Evolutionary conservation across 2,329 filamentous ascomycete species (phyloP).

Genomic region (Fusarium tupiense): DNA sequence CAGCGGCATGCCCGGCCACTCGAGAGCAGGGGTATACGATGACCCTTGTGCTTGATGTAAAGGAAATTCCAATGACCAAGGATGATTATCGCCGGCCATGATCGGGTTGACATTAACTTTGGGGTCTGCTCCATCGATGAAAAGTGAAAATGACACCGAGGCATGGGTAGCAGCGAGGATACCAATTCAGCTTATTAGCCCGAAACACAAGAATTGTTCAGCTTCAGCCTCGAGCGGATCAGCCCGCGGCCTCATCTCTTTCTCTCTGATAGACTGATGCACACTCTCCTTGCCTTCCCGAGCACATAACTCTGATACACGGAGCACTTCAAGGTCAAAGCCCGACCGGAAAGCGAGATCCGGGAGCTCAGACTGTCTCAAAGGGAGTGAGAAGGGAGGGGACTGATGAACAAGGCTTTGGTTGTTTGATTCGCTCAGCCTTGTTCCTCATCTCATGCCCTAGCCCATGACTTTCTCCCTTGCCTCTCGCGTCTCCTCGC

Average conservation of each 20-base stretch:
- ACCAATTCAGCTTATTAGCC: constrained; percentile 30
- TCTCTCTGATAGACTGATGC: not conserved
- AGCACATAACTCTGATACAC: constrained; percentile 22
- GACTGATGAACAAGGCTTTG: constrained; percentile 34
- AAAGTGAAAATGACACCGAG: constrained; percentile 25
- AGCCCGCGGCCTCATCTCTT: constrained; percentile 20
- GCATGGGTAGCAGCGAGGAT: constrained; percentile 25
- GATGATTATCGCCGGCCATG: constrained; percentile 27
- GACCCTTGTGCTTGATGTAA: constrained; percentile 26
- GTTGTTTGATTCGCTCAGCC: constrained; percentile 40
- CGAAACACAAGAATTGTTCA: constrained; percentile 29
- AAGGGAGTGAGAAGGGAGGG: constrained; percentile 26
- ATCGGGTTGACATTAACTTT: constrained; percentile 25
- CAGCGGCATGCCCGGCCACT: constrained; percentile 39
- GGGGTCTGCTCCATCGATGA: constrained; percentile 10
- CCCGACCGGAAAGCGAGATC: constrained; percentile 29
- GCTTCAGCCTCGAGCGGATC: constrained; percentile 36
- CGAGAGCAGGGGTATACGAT: constrained; percentile 31
- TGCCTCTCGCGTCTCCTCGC: constrained; percentile 32
- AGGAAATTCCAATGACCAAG: constrained; percentile 29
- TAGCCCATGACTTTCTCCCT: constrained; percentile 18
- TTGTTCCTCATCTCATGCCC: constrained; percentile 31
- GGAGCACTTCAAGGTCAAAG: constrained; percentile 32
- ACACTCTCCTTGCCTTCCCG: constrained; percentile 5
- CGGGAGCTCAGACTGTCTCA: constrained; percentile 33